Conservation (phyloP, 805 yeast species). For the Nakazawaea wyomingensis region DNA sequence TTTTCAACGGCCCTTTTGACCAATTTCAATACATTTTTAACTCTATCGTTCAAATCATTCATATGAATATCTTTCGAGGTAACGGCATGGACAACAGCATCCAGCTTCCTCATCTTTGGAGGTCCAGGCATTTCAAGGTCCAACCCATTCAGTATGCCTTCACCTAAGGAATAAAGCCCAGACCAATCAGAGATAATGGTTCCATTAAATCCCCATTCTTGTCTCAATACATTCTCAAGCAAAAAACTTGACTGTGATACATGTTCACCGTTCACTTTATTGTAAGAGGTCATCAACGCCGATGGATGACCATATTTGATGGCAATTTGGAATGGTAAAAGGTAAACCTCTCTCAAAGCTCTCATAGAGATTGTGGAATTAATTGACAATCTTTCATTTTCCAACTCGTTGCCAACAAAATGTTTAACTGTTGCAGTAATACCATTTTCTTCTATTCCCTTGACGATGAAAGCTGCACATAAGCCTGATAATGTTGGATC, state of each 20-base stretch:
- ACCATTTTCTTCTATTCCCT: slow-evolving; percentile 48
- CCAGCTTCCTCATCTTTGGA: slow-evolving; percentile 37
- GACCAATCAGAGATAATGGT: slow-evolving; percentile 60
- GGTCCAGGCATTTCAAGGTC: slow-evolving; percentile 70
- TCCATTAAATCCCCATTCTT: slow-evolving; percentile 57
- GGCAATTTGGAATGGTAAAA: slow-evolving; percentile 60
- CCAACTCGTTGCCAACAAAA: slow-evolving; percentile 59
- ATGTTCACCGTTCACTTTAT: slow-evolving; percentile 58
- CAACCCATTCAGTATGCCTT: slow-evolving; percentile 48
- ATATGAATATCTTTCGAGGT: slow-evolving; percentile 33
- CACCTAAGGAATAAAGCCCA: slow-evolving; percentile 46
- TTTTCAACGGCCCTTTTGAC: slow-evolving; percentile 35
- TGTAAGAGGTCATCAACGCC: slow-evolving; percentile 58
- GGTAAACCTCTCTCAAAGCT: slow-evolving; percentile 61
- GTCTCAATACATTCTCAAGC: slow-evolving; percentile 40
- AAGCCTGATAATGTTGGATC: slow-evolving; percentile 41
- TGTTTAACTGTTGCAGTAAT: slow-evolving; percentile 58
- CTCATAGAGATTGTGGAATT: slow-evolving; percentile 49
- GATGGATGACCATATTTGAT: slow-evolving; percentile 46
- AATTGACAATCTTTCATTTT: slow-evolving; percentile 45
- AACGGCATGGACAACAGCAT: slow-evolving; percentile 37
- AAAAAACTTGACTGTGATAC: slow-evolving; percentile 41
- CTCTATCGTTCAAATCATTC: slow-evolving; percentile 43
- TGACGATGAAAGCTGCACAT: slow-evolving; percentile 41
- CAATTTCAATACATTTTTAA: slow-evolving; percentile 39